Base-by-base conservation (phyloP, 305 asterid species). In the Ajuga reptans region DNA sequence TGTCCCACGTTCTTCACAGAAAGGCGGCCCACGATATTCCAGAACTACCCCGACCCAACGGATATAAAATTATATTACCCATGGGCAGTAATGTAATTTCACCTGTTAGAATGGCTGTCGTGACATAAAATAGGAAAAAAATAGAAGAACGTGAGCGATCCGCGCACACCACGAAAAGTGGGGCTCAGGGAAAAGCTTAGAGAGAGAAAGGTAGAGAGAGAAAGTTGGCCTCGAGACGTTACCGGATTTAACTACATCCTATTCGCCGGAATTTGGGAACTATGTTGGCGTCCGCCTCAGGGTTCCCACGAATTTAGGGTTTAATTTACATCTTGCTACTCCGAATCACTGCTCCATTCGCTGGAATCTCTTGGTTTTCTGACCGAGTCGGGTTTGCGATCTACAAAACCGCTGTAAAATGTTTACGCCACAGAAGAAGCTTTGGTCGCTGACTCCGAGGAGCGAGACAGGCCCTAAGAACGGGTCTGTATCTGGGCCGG, bases 351-450 rank as follows among this genome's bases (percentile, higher is more conserved):
- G 69, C 57, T 71, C 21, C 66, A 8, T 66, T 46, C 42, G 4
- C 43, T 64, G 60, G 46, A 53, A 29, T 64, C 45, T 49, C 21
- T 43, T 49, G 64, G 60, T 4, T 36, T 56, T 36, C 27, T 36
- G 66, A 71, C 78, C 77, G 78, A 68, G 70, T 79, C 77, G 79
- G 78, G 76, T 69, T 52, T 59, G 80, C 69, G 90, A 84, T 81
- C 84, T 77, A 80, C 76, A 43, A 34, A 14, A 51, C 7, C 60
- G 76, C 6, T 49, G 67, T 45, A 53, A 14, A 66, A 93, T 93
- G 93, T 87, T 89, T 72, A 79, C 96, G 75, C 96, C 97, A 63
- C 82, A 79, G 84, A 87, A 79, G 85, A 90, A 84, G 77, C 82
- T 82, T 12, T 86, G 95, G 97, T 66, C 84, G 75, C 74, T 71